Evolutionary conservation across 2,329 filamentous ascomycete genomes (phyloP).

Genomic region (Annulohypoxylon truncatum): DNA sequence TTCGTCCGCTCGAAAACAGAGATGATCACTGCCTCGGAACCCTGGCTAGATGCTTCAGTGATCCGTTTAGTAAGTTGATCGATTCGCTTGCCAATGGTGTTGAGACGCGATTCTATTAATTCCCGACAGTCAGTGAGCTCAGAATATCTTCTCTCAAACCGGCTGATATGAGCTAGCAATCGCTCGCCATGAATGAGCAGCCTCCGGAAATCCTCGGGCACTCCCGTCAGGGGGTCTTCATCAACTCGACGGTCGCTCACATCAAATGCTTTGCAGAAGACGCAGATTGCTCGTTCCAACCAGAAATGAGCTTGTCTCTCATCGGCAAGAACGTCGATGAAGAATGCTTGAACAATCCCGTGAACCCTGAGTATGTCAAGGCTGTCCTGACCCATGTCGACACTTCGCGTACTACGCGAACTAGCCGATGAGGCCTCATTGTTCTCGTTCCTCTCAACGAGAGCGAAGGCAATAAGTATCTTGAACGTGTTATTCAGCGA

Average conservation of each 20-base stretch:
- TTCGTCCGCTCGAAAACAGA: slow-evolving; percentile 65
- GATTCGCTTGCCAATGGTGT: slow-evolving; percentile 56
- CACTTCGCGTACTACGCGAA: slow-evolving; percentile 55
- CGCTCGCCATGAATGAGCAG: slow-evolving; percentile 64
- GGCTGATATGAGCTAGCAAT: slow-evolving; percentile 57
- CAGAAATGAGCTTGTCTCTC: slow-evolving; percentile 58
- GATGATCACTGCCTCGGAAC: slow-evolving; percentile 49
- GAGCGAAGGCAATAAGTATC: slow-evolving; percentile 63
- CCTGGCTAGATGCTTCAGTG: slow-evolving; percentile 54
- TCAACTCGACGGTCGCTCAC: slow-evolving; percentile 58
- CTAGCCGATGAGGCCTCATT: slow-evolving; percentile 55
- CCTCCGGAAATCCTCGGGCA: slow-evolving; percentile 64
- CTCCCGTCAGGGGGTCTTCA: slow-evolving; percentile 55
- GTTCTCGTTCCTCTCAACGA: slow-evolving; percentile 63
- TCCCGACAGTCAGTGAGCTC: slow-evolving; percentile 48
- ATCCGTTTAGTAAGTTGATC: slow-evolving; percentile 57
- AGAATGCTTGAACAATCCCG: slow-evolving; percentile 65
- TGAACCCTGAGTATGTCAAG: slow-evolving; percentile 64
- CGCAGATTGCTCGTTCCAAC: slow-evolving; percentile 59
- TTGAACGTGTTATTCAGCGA: slow-evolving; percentile 62
- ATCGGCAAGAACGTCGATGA: slow-evolving; percentile 59
- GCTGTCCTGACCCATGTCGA: slow-evolving; percentile 57
- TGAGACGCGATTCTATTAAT: slow-evolving; percentile 53
- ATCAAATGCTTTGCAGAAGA: slow-evolving; percentile 64
- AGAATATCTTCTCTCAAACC: slow-evolving; percentile 52